phyloP scores from a whole-genome alignment of 805 yeast genomes.

The Zygosaccharomyces lentus region DNA sequence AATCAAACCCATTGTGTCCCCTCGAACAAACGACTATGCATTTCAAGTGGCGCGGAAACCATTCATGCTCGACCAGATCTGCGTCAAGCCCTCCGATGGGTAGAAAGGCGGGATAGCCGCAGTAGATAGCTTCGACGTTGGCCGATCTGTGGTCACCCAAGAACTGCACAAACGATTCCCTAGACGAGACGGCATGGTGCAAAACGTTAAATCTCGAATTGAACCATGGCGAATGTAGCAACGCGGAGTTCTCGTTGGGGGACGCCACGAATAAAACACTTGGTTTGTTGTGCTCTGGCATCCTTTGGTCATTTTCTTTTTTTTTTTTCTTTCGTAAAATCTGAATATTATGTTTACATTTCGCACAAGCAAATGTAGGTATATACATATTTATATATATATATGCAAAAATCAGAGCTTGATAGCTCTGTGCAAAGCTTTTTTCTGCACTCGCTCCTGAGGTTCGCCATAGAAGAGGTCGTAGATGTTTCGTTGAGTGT shows the following conservation, averaged over 20 bases:
- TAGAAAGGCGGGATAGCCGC: slow-evolving; percentile 54
- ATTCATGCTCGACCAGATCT: slow-evolving; percentile 37
- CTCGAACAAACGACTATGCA: slow-evolving; percentile 53
- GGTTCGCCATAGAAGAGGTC: slow-evolving; percentile 23
- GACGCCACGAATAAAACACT: slow-evolving; percentile 23
- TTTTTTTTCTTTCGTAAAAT: neutral
- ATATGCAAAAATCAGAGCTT: slow-evolving; percentile 5
- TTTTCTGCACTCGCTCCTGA: slow-evolving; percentile 8
- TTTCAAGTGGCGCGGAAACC: slow-evolving; percentile 44
- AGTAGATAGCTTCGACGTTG: slow-evolving; percentile 47
- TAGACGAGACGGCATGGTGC: slow-evolving; percentile 13
- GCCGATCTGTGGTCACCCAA: slow-evolving; percentile 12
- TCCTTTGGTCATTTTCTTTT: neutral
- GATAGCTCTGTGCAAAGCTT: slow-evolving; percentile 9
- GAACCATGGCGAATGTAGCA: slow-evolving; percentile 14
- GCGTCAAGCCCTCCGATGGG: slow-evolving; percentile 47
- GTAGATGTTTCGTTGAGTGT: slow-evolving; percentile 19
- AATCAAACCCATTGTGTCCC: slow-evolving; percentile 52
- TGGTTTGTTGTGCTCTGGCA: slow-evolving; percentile 10
- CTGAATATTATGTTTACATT: slow-evolving; percentile 1
- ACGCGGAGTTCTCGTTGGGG: slow-evolving; percentile 16
- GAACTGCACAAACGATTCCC: slow-evolving; percentile 17
- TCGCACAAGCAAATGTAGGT: neutral
- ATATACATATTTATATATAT: neutral
- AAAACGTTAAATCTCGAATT: slow-evolving; percentile 14